Base-by-base conservation (phyloP, 2,329 filamentous ascomycete species). In the Trichoderma cornu-damae region DNA sequence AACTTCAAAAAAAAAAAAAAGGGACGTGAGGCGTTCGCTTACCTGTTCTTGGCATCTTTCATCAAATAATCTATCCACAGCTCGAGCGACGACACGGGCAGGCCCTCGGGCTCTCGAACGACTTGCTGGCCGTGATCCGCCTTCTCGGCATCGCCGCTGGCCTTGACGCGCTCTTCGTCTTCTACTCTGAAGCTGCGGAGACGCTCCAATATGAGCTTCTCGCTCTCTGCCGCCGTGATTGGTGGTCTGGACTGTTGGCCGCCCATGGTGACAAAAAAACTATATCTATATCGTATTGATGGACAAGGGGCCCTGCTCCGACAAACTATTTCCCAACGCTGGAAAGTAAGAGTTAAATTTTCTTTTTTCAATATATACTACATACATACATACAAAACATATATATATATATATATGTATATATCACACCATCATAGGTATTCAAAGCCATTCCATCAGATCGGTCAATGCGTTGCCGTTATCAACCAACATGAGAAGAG, bases 31-130 rank as follows among this genome's bases (percentile, higher is more conserved):
- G 16, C 14, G 9, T 12, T 37, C 2, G 34, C 67, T 63, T 61
- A 85, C 85, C 81, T 84, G 75, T 80, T 85, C 73, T 84, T 84
- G 16, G 86, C 81, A 66, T 89, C 84, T 46, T 79, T 72, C 61
- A 89, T 75, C 32, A 88, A 73, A 63, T 79, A 73, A 48, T 77
- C 76, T 70, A 88, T 82, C 84, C 86, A 88, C 47, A 78, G 69
- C 58, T 76, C 71, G 9, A 84, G 74, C 4, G 77, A 70, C 11
- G 75, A 67, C 11, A 83, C 68, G 1, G 79, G 79, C 3, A 90
- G 74, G 55, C 71, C 69, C 65, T 79, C 73, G 1, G 75, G 70
- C 38, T 71, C 61, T 8, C 64, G 65, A 14, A 59, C 44, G 18
- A 63, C 37, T 6, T 53, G 51, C 5, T 47, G 60, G 16, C 51